phyloP scores from a whole-genome alignment of 208 protist species.

The Leishmania amazonensis region DNA sequence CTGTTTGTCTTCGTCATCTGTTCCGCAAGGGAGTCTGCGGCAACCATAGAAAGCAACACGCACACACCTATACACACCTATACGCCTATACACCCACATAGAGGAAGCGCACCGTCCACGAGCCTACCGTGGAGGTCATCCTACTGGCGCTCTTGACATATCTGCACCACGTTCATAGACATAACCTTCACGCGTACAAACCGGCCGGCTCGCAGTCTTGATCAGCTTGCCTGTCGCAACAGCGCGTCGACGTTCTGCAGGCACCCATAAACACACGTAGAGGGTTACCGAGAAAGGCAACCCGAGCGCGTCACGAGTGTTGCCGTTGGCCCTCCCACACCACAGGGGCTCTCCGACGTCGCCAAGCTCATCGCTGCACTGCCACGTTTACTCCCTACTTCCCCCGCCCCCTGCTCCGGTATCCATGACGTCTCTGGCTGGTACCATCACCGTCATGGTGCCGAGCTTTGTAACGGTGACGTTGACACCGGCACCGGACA shows the following conservation, averaged over 20 bases:
- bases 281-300: background rate
- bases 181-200: background rate
- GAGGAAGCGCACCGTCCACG: background rate
- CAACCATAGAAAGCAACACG: background rate
- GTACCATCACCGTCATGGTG: background rate
- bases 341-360: background rate
- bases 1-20: background rate
- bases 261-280: background rate
- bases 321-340: background rate
- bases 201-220: background rate
- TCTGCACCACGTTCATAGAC: background rate
- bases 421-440: background rate
- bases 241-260: background rate
- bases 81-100: background rate
- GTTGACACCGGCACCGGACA: slow-evolving; percentile 3
- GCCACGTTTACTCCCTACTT: background rate
- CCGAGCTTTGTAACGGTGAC: slow-evolving; percentile 31
- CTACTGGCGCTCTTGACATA: background rate
- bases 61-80: background rate
- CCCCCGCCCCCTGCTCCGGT: background rate
- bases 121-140: background rate
- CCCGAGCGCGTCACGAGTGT: background rate
- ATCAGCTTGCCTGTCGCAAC: background rate
- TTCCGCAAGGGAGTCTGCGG: background rate
- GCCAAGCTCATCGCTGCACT: background rate